Conservation (phyloP, 1,284 basidiomycete species). For the Ustilago sp. region DNA sequence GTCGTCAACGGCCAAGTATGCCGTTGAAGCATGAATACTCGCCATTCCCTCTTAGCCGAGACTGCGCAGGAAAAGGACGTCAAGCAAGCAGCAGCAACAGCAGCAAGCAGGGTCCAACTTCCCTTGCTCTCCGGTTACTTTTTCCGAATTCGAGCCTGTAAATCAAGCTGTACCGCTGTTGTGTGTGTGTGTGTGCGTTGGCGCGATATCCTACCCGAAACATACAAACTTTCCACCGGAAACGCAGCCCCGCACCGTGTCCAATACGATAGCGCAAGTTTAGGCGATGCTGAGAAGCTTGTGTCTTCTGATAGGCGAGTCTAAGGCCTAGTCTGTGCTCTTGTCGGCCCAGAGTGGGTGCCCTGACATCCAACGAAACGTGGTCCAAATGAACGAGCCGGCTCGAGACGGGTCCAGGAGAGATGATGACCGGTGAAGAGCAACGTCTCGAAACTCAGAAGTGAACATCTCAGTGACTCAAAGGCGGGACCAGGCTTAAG, state of each 20-base stretch:
- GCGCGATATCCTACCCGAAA: neutral
- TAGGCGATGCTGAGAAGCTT: neutral
- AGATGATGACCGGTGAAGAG: neutral
- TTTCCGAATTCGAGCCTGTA: neutral
- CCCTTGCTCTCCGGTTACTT: neutral
- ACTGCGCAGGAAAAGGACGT: neutral
- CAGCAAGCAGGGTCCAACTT: slow-evolving; percentile 1
- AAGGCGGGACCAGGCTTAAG: neutral
- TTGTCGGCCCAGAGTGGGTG: neutral
- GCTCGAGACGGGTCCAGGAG: neutral
- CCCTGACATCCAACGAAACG: neutral
- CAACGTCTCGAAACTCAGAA: neutral
- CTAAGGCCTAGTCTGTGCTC: neutral
- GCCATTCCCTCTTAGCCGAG: slow-evolving; percentile 6
- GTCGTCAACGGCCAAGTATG: slow-evolving; percentile 1
- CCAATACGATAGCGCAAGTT: neutral
- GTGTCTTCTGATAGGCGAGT: neutral
- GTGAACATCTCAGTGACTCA: no score
- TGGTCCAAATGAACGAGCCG: neutral
- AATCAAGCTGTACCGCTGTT: neutral
- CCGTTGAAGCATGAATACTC: slow-evolving; percentile 13
- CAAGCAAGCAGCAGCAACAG: neutral
- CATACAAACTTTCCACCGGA: neutral
- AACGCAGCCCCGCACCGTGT: neutral
- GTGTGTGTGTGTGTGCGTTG: neutral